These are phyloP conservation scores for Priceomyces melissophilus DNA, from an alignment of 805 yeast species.

Conservation along the genomic window DNA sequence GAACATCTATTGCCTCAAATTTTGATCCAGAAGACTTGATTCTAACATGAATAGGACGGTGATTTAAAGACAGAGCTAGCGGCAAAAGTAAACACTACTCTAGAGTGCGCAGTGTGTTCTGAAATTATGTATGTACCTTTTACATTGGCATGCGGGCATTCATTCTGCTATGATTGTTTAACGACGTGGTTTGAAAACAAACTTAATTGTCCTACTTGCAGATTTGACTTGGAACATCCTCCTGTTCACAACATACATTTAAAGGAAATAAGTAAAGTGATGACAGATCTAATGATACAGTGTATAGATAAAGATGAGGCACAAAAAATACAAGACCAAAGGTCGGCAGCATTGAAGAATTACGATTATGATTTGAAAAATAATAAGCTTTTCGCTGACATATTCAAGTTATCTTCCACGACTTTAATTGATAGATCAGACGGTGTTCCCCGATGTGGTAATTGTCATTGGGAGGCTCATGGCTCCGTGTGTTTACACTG, in stretches of 20 bases:
- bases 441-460: conserved; percentile 71
- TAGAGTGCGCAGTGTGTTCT: conserved; percentile 65
- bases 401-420: conserved; percentile 51
- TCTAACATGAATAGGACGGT: conserved; percentile 15
- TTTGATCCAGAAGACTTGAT: neutral
- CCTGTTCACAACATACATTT: conserved; percentile 56
- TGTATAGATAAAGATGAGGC: conserved; percentile 23
- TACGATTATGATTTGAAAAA: conserved; percentile 39
- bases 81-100: conserved; percentile 22
- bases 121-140: conserved; percentile 68
- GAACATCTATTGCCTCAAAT: neutral
- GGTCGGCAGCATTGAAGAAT: conserved; percentile 24
- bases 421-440: conserved; percentile 56
- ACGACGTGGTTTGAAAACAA: conserved; percentile 57
- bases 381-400: conserved; percentile 43
- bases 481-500: conserved; percentile 69
- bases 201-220: conserved; percentile 67
- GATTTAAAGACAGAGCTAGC: conserved; percentile 18
- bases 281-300: conserved; percentile 39
- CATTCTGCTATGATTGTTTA: conserved; percentile 67
- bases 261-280: conserved; percentile 40
- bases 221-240: conserved; percentile 42
- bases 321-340: conserved; percentile 19
- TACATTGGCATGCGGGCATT: conserved; percentile 66
- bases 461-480: conserved; percentile 78